Base-by-base conservation (phyloP, 305 asterid species). In the Andrographis paniculata region DNA sequence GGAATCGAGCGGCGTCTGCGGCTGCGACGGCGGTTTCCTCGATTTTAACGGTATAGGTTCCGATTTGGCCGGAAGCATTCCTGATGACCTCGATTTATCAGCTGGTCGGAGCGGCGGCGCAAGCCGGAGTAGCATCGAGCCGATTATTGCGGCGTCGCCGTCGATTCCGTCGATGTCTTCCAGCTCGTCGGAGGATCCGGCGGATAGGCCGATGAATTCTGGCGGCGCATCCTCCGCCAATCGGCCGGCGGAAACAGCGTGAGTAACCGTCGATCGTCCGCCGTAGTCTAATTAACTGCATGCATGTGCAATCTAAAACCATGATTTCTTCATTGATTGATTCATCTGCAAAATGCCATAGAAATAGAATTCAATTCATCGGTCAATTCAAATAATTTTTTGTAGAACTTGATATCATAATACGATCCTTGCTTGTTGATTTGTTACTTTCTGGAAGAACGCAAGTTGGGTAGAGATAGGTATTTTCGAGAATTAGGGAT, bases 141-240 rank as follows among this genome's bases (percentile, higher is more conserved):
- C 33, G 50, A 48, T 20, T 44, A 52, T 16, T 50, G 38, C 20
- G 28, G 63, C 20, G n/a, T 55, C 72, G 20, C 48, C 61, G n/a
- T 24, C 71, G 15, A 59, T 53, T 10, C 74, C 60, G 53, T 47
- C 76, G 62, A 36, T 68, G 18, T 71, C 93, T 19, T 74, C 91
- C 0, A 77, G 83, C 62, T 82, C 91, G 11, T 79, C 91, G 6
- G 91, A 75, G 52, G 91, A 78, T 56, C 72, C 27, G 50, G 68
- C 75, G 56, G 93, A 81, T 65, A 78, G 72, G 55, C 74, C 82
- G 17, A 61, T 79, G 6, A 71, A 68, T 0, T 64, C 82, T 48
- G 78, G 70, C 41, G 74, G 60, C 38, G 42, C 56, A 46, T 63
- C 72, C 37, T 61, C 66, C 41, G 44, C 38, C 52, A 60, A 38